phyloP scores from a whole-genome alignment of 2,329 filamentous ascomycete species.

The Sporothrix sp. region DNA sequence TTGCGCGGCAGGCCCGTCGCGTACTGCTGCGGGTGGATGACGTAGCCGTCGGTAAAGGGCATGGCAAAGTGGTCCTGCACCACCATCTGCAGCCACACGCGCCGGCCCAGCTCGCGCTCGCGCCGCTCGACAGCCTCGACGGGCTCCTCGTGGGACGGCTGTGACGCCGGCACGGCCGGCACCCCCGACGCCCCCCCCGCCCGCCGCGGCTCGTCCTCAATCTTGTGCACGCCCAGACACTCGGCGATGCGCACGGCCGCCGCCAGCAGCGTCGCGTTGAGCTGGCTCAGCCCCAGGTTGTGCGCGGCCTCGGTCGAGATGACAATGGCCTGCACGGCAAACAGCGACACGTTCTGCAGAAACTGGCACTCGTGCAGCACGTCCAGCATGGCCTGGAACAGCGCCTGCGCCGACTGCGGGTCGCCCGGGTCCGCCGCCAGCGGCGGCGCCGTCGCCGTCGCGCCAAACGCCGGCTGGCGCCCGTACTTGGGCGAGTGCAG shows the following conservation, averaged over 20 bases:
- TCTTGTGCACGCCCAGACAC: conserved; percentile 19
- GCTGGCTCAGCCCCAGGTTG: conserved; percentile 27
- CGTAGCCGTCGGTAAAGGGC: conserved; percentile 29
- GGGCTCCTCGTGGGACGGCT: not conserved
- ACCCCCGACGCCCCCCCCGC: no score
- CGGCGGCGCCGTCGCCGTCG: conserved; percentile 3
- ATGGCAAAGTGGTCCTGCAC: conserved; percentile 29
- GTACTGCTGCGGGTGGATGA: conserved; percentile 27
- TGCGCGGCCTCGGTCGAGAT: conserved; percentile 30
- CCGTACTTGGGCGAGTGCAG: conserved; percentile 18
- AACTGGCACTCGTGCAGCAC: conserved; percentile 26
- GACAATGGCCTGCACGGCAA: conserved; percentile 28
- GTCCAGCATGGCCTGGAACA: conserved; percentile 26
- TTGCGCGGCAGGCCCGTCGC: conserved; percentile 25
- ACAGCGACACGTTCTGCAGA: conserved; percentile 23
- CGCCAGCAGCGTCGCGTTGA: conserved; percentile 25
- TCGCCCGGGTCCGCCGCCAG: conserved; percentile 3
- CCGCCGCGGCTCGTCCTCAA: conserved; percentile 7
- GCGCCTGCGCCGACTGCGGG: conserved; percentile 14
- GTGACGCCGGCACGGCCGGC: no score
- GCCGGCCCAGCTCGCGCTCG: conserved; percentile 26
- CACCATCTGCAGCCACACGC: conserved; percentile 29
- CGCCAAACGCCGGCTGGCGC: not conserved
- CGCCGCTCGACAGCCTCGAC: conserved; percentile 10
- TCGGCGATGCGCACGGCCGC: conserved; percentile 27